phyloP scores from a whole-genome alignment of 2,329 filamentous ascomycete species.

The Cladophialophora bantiana region DNA sequence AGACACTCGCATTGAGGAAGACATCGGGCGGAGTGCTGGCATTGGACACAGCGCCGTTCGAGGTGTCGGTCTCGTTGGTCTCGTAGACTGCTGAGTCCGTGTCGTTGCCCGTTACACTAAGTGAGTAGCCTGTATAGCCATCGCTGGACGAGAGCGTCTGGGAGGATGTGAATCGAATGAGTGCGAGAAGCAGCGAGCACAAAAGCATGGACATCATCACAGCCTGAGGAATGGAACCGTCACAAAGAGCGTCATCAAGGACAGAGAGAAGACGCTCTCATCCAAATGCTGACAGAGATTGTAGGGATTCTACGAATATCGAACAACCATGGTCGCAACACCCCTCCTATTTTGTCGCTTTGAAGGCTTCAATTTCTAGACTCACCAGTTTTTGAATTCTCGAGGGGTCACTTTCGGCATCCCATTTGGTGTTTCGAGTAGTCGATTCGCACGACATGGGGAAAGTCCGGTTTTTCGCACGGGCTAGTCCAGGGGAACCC shows the following conservation, averaged over 20 bases:
- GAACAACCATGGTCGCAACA: background rate
- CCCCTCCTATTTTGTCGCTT: background rate
- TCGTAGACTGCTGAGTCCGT: slow-evolving; percentile 61
- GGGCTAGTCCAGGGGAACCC: background rate
- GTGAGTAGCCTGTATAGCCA: slow-evolving; percentile 65
- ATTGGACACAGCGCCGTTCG: slow-evolving; percentile 47
- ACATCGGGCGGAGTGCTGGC: slow-evolving; percentile 61
- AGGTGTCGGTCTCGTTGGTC: slow-evolving; percentile 56
- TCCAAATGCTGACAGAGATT: background rate
- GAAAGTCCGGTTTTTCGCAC: slow-evolving; percentile 6
- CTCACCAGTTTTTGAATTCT: background rate
- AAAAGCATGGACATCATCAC: slow-evolving; percentile 14
- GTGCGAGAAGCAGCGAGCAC: slow-evolving; percentile 3
- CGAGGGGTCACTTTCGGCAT: background rate
- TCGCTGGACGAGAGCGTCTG: slow-evolving; percentile 38
- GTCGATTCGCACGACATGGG: slow-evolving; percentile 4
- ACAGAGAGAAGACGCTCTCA: background rate
- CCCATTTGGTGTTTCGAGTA: slow-evolving; percentile 6
- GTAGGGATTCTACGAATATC: background rate
- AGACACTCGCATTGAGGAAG: slow-evolving; percentile 65
- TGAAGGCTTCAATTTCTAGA: background rate
- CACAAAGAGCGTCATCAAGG: background rate
- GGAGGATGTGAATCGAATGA: slow-evolving; percentile 1
- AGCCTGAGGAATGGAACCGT: background rate
- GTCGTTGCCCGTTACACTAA: slow-evolving; percentile 53